Evolutionary conservation across 2,329 filamentous ascomycete genomes (phyloP), one percentile per base, ranked within the genome.

Genomic region (Keithomyces neogunnii): DNA sequence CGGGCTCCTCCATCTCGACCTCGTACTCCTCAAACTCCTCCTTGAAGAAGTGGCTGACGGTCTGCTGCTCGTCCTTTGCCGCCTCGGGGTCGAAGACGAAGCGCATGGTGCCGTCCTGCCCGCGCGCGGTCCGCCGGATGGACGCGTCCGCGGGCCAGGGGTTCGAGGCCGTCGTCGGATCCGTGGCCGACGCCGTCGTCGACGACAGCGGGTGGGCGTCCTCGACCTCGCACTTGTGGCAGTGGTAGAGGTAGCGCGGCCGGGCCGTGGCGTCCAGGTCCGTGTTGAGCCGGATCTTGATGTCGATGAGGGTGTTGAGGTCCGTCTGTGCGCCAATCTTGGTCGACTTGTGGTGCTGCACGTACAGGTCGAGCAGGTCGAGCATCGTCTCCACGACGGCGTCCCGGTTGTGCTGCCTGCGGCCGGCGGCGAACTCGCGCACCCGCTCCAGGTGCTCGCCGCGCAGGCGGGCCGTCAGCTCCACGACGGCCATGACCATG

Each of bases 311-410:
- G 50, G 78, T 79, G 58, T 92, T 85, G 43, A 92, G 75, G 45
- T 85, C 80, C 67, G 89, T 86, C 46, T 80, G 73, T 13, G 79
- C 74, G 5, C 90, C 91, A 26, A 96, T 74, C 48, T 85, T 82
- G 35, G 90, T 96, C 48, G 78, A 75, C 57, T 81, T 80, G 50
- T 82, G 81, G 63, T 95, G 86, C 62, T 95, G 88, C 0, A 89
- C 93, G 67, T 96, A 97, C 3, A 97, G 78, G 62, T 99, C 92
- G 30, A 97, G 78, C 0, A 96, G 76, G 63, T 97, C 93, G 39
- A 96, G 81, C 60, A 96, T 80, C 0, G 89, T 92, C 75, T 97
- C 92, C 71, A 78, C 66, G 31, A 81, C 71, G 54, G 73, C 73
- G 7, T 69, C 69, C 32, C 77, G 67, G 8, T 65, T 69, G 39